These are phyloP conservation scores for Calvatia gigantea DNA, from an alignment of 768 basidiomycete genomes.

Conservation along the genomic window DNA sequence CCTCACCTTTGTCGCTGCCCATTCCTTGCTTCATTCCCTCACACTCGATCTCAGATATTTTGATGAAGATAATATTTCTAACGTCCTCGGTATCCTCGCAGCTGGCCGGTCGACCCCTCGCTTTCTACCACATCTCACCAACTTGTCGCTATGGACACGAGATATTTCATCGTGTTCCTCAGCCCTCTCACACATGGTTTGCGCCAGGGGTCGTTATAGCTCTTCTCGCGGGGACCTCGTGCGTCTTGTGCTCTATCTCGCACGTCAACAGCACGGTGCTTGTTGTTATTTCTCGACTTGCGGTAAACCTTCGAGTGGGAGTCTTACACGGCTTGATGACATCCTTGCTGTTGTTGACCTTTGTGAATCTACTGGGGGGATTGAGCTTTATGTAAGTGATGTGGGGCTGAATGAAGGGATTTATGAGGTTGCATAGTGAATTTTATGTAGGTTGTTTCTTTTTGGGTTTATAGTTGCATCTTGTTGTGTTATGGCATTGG, in stretches of 20 bases:
- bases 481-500: too few relatives aligned
- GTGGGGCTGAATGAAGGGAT: conserved; percentile 6
- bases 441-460: background rate
- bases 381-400: background rate
- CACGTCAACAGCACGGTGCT: conserved; percentile 3
- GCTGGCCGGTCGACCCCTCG: background rate
- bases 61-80: background rate
- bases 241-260: background rate
- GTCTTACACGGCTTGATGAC: background rate
- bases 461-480: background rate
- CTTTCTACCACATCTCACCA: background rate
- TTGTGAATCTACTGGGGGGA: background rate
- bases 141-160: conserved; percentile 1
- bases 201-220: background rate
- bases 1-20: background rate
- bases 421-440: background rate
- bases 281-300: conserved; percentile 1
- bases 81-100: background rate
- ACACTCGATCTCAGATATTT: conserved; percentile 8
- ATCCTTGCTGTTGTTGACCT: background rate
- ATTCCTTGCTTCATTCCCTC: conserved; percentile 1
- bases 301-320: background rate
- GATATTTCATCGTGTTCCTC: background rate
- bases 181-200: background rate
- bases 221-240: background rate